Evolutionary conservation across 441 rosid genomes (phyloP), one percentile per base, ranked within the genome.

Genomic region (Adansonia madagascariensis): DNA sequence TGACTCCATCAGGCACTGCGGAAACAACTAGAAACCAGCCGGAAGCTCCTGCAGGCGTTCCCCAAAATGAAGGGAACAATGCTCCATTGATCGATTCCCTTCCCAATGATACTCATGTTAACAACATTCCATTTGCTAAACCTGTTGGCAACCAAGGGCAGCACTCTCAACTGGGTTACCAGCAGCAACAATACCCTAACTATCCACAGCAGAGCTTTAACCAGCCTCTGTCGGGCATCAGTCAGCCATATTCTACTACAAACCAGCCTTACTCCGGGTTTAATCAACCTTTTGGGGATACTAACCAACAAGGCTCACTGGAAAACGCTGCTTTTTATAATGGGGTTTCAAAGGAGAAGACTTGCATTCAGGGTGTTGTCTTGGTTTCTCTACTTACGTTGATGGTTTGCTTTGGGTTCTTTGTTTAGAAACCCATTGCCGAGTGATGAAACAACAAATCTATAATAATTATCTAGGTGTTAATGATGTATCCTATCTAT

Each of bases 141-240:
- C 57, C 75, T 49, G 49, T 24, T 56, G 35, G 71, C 69, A 76
- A 62, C 55, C 64, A 44, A 8, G 76, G 66, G n/a, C 73, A 80
- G 74, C 76, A 73, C 65, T 59, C 80, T 49, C 84, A 77, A 47
- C 6, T 57, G 31, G 65, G 47, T 59, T 65, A 71, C 17, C 80
- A 80, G 39, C 85, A 71, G 59, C 86, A 81, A 35, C 83, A 59
- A 69, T 74, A 76, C 43, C 84, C 20, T 74, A 79, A 71, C 74
- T 80, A 64, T 64, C 63, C 71, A n/a, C 50, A 22, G 8, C 8
- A 70, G 20, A 39, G 61, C 49, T 15, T 68, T 64, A 80, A 85
- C 77, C 86, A 80, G 71, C 89, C 89, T 43, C 50, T 80, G 52
- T 76, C 75, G 17, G 84, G 86, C 71, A 75, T 78, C 8, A 76